Evolutionary conservation across 1,284 basidiomycete species (phyloP).

Genomic region (Mycena citricolor): DNA sequence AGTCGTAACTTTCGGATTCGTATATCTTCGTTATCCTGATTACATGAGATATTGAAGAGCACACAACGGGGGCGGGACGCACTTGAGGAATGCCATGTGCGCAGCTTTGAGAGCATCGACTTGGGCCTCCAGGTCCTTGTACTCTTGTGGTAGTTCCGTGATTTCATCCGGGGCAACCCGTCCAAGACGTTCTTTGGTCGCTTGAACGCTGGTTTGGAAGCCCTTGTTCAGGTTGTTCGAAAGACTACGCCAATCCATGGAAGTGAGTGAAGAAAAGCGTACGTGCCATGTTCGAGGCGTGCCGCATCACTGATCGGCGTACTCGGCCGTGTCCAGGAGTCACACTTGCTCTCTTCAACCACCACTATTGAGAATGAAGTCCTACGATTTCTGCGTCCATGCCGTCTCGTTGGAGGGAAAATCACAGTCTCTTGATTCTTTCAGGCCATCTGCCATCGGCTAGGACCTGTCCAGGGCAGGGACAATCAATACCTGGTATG

Average conservation of each 20-base stretch:
- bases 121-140: constrained; percentile 91
- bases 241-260: constrained; percentile 20
- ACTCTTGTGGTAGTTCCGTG: constrained; percentile 96
- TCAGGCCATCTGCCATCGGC: too few relatives aligned
- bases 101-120: constrained; percentile 89
- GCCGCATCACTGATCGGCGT: too few relatives aligned
- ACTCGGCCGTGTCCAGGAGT: too few relatives aligned
- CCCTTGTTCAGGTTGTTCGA: constrained; percentile 49
- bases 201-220: constrained; percentile 84
- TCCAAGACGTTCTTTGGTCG: constrained; percentile 89
- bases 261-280: too few relatives aligned
- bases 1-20: constrained; percentile 62
- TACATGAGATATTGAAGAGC: background rate
- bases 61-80: constrained; percentile 9
- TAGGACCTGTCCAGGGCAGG: too few relatives aligned
- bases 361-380: too few relatives aligned
- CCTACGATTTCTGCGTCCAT: too few relatives aligned
- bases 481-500: too few relatives aligned
- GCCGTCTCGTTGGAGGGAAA: too few relatives aligned
- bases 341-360: too few relatives aligned
- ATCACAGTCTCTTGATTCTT: too few relatives aligned
- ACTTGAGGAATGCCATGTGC: constrained; percentile 80
- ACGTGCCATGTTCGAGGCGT: too few relatives aligned
- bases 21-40: constrained; percentile 81
- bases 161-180: constrained; percentile 89